Conservation (phyloP, 2,329 filamentous ascomycete species). For the Nigrospora osmanthi region DNA sequence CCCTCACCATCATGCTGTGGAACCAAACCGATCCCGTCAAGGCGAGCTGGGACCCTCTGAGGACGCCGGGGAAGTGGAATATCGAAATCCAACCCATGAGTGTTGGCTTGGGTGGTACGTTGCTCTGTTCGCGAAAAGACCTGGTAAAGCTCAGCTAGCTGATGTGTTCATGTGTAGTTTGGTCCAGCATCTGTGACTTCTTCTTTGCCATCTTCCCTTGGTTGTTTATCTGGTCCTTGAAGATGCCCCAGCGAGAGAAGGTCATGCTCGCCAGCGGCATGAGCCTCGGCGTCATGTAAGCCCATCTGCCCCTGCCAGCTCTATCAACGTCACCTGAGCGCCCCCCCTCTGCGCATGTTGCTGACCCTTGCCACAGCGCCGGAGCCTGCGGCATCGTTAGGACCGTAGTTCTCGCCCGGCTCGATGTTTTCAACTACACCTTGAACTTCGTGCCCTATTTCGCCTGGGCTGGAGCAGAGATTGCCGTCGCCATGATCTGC, state of each 20-base stretch:
- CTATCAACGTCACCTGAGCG: neutral
- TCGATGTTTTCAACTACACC: slow-evolving; percentile 19
- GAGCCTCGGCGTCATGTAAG: slow-evolving; percentile 20
- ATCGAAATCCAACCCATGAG: slow-evolving; percentile 27
- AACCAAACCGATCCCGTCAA: slow-evolving; percentile 27
- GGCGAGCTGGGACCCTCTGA: slow-evolving; percentile 26
- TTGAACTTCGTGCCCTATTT: slow-evolving; percentile 20
- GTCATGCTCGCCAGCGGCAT: slow-evolving; percentile 17
- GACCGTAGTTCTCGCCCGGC: slow-evolving; percentile 14
- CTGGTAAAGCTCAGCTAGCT: slow-evolving; percentile 10
- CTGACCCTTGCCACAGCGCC: slow-evolving; percentile 12
- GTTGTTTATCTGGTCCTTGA: slow-evolving; percentile 16
- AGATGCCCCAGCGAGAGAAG: slow-evolving; percentile 18
- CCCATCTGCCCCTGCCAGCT: neutral
- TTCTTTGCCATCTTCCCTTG: slow-evolving; percentile 18
- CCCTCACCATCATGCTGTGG: slow-evolving; percentile 27
- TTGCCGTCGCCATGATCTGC: slow-evolving; percentile 18
- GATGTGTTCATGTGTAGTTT: slow-evolving; percentile 15
- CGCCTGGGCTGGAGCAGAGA: slow-evolving; percentile 20
- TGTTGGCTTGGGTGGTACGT: slow-evolving; percentile 25
- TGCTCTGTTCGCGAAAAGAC: neutral
- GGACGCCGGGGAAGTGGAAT: slow-evolving; percentile 25
- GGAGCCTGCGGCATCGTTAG: slow-evolving; percentile 24
- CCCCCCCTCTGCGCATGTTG: neutral
- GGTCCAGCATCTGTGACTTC: slow-evolving; percentile 25